These are phyloP conservation scores for Leucocoprinus leucothites DNA, from an alignment of 768 basidiomycete species.

Conservation along the genomic window DNA sequence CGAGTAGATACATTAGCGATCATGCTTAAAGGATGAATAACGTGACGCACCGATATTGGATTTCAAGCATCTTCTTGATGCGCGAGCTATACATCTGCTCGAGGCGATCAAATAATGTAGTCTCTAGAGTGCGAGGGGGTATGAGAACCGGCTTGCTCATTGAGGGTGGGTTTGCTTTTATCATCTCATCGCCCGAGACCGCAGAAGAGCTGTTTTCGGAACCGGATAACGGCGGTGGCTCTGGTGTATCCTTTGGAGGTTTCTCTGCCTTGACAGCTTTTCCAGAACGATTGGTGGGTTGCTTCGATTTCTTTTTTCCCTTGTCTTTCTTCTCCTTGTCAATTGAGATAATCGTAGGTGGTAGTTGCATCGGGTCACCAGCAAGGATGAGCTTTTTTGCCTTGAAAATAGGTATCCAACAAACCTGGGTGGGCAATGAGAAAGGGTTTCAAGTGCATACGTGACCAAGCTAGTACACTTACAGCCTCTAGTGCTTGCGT, in stretches of 20 bases:
- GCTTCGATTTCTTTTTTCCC: conserved; percentile 1
- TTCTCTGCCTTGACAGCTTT: not conserved
- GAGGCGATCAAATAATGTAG: conserved; percentile 89
- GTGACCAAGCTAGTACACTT: too few relatives aligned
- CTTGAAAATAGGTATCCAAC: conserved; percentile 96
- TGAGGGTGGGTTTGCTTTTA: conserved; percentile 13
- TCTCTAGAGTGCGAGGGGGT: conserved; percentile 75
- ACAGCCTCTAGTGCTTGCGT: conserved; percentile 96
- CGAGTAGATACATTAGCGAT: not conserved
- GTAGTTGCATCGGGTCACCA: conserved; percentile 94
- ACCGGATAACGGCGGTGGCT: conserved; percentile 3
- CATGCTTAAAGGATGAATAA: not conserved
- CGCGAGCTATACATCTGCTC: conserved; percentile 81
- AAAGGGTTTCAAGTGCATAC: too few relatives aligned
- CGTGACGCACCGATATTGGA: conserved; percentile 76
- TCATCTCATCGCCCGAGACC: conserved; percentile 7
- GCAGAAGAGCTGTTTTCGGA: conserved; percentile 4
- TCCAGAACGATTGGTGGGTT: not conserved
- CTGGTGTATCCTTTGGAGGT: not conserved
- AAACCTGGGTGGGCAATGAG: conserved; percentile 47
- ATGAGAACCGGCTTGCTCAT: conserved; percentile 28
- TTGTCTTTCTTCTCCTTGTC: conserved; percentile 29
- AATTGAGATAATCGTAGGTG: conserved; percentile 84
- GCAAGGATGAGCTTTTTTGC: conserved; percentile 87
- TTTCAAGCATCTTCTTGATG: conserved; percentile 83